Evolutionary conservation across 2,329 filamentous ascomycete genomes (phyloP).

Genomic region (Xylariaceae sp.): DNA sequence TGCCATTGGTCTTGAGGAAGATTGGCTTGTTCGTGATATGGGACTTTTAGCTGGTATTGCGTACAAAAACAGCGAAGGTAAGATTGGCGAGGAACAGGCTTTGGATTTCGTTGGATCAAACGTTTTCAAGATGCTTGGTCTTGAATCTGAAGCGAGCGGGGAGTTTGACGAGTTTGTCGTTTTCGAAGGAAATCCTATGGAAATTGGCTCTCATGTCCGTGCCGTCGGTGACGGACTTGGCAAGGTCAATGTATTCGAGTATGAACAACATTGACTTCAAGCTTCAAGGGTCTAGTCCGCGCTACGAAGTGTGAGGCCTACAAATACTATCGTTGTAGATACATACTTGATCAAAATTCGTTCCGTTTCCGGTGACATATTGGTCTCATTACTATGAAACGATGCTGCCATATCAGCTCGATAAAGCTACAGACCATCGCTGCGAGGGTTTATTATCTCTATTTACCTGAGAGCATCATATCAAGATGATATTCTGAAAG

Average conservation of each 20-base stretch:
- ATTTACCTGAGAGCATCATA: too few relatives aligned
- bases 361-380: too few relatives aligned
- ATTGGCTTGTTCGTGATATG: slow-evolving; percentile 59
- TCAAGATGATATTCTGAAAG: too few relatives aligned
- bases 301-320: too few relatives aligned
- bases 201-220: slow-evolving; percentile 53
- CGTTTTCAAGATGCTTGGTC: slow-evolving; percentile 54
- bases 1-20: slow-evolving; percentile 57
- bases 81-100: slow-evolving; percentile 50
- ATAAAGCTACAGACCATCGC: too few relatives aligned
- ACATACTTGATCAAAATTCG: too few relatives aligned
- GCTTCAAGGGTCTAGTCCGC: too few relatives aligned
- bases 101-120: slow-evolving; percentile 55
- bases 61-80: slow-evolving; percentile 52
- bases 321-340: too few relatives aligned
- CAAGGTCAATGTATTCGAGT: slow-evolving; percentile 34
- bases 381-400: too few relatives aligned
- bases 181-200: slow-evolving; percentile 59
- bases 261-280: slow-evolving; percentile 1
- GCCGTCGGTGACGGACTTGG: slow-evolving; percentile 46
- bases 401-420: too few relatives aligned
- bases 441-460: too few relatives aligned
- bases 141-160: slow-evolving; percentile 30
- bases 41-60: slow-evolving; percentile 58
- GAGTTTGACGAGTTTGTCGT: slow-evolving; percentile 51